Base-by-base conservation (phyloP, 2,329 filamentous ascomycete species). In the Blastomyces gilchristii region DNA sequence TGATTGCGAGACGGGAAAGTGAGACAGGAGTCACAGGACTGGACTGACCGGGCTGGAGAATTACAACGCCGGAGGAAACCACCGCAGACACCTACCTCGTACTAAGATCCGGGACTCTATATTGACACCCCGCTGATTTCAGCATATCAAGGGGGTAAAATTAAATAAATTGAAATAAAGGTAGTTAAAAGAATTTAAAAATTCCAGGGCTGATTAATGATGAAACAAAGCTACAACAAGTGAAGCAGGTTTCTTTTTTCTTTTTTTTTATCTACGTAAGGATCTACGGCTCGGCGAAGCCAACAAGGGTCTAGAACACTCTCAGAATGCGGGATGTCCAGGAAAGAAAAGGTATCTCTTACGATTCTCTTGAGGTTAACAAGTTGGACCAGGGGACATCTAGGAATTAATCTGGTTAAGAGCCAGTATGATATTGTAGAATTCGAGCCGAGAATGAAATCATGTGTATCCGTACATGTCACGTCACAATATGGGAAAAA, bases 401-500 rank as follows among this genome's bases (percentile, higher is more conserved):
- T 11, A 50, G 11, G n/a, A 25, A 25, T 50, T 25, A 22, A 28
- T 37, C 22, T 3, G 22, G 25, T 22, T 22, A 22, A 57, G 34
- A 57, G 16, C 31, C 3, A 50, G 49, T 3, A 50, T 28, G 53
- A 22, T 50, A 50, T 25, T 25, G n/a, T 50, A 11, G 47, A 22
- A 50, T 50, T 12, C 22, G 22, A 50, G 47, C 4, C 6, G n/a
- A 50, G 47, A 50, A 50, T 25, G 8, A 39, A 37, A 43, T 16
- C 37, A 41, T 45, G 45, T 45, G 22, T 25, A 8, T 41, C n/a
- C n/a, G n/a, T 22, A 22, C n/a, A 22, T 58, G 43, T 58, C 43
- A 58, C 45, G 39, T 58, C 56, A 58, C 56, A 45, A 58, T 39
- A 41, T 34, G 43, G 39, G 37, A 39, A 58, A 37, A 43, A 58